Conservation (phyloP, 2,329 filamentous ascomycete species). For the Chaetomiaceae sp. region DNA sequence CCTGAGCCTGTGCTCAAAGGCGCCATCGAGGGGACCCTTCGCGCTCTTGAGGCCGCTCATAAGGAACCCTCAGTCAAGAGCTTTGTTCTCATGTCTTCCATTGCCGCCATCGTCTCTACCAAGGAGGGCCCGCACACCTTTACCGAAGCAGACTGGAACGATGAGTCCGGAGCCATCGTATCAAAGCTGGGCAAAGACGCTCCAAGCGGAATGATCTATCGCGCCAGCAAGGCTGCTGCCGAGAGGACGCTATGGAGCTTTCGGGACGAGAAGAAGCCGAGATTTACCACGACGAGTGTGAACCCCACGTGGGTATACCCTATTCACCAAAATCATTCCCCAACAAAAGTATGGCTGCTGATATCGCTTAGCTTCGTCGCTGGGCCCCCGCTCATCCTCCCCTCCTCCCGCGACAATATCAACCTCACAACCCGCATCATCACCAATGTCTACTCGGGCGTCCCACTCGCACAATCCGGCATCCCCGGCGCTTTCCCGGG, state of each 20-base stretch:
- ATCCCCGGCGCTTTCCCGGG: constrained; percentile 25
- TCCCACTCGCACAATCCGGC: constrained; percentile 24
- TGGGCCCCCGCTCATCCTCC: constrained; percentile 37
- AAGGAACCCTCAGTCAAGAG: constrained; percentile 21
- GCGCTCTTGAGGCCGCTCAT: constrained; percentile 20
- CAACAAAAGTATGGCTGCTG: constrained; percentile 19
- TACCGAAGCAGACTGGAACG: constrained; percentile 29
- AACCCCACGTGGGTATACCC: constrained; percentile 32
- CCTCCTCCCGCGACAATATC: constrained; percentile 30
- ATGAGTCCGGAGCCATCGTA: constrained; percentile 14
- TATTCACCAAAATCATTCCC: not conserved
- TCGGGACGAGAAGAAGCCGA: constrained; percentile 33
- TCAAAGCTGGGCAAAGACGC: constrained; percentile 19
- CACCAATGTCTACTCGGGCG: not conserved
- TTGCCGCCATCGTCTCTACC: constrained; percentile 12
- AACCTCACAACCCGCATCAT: constrained; percentile 30
- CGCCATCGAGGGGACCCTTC: constrained; percentile 22
- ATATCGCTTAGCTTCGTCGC: constrained; percentile 33
- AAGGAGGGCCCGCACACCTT: constrained; percentile 11
- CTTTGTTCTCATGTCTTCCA: constrained; percentile 29
- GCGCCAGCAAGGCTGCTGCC: constrained; percentile 31
- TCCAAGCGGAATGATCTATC: constrained; percentile 26
- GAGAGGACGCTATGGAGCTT: constrained; percentile 35
- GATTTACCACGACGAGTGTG: constrained; percentile 37
- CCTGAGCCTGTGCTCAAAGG: constrained; percentile 22